phyloP scores from a whole-genome alignment of 2,329 filamentous ascomycete species.

The Zymoseptoria passerinii region DNA sequence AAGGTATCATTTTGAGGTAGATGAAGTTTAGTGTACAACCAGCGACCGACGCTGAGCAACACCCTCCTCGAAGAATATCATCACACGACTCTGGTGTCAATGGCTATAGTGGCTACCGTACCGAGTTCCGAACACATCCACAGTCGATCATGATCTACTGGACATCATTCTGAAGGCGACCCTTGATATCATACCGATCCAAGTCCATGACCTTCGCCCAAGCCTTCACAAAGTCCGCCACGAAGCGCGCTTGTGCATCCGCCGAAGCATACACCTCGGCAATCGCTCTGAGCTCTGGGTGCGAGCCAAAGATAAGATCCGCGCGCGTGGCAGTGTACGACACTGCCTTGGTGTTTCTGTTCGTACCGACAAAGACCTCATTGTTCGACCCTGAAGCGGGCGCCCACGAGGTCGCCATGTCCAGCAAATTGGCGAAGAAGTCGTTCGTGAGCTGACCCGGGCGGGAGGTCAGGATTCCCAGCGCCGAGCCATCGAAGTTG shows the following conservation, averaged over 20 bases:
- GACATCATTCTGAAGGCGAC: neutral
- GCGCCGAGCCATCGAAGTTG: slow-evolving; percentile 61
- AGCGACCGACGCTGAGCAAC: too few relatives aligned
- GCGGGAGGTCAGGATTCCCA: slow-evolving; percentile 60
- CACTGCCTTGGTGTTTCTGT: slow-evolving; percentile 56
- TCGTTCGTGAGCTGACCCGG: slow-evolving; percentile 67
- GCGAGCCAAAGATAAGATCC: slow-evolving; percentile 63
- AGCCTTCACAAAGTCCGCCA: slow-evolving; percentile 60
- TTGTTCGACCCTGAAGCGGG: slow-evolving; percentile 37
- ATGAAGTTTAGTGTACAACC: too few relatives aligned
- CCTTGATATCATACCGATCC: slow-evolving; percentile 56
- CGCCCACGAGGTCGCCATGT: slow-evolving; percentile 59
- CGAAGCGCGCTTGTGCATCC: slow-evolving; percentile 56
- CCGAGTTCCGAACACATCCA: too few relatives aligned
- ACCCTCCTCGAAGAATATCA: too few relatives aligned
- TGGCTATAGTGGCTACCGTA: too few relatives aligned
- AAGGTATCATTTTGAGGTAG: too few relatives aligned
- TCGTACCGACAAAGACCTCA: slow-evolving; percentile 55
- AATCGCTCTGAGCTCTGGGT: slow-evolving; percentile 63
- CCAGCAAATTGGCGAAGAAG: slow-evolving; percentile 73
- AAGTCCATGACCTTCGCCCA: slow-evolving; percentile 70
- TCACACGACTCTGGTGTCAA: too few relatives aligned
- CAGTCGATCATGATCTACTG: neutral
- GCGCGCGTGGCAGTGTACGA: slow-evolving; percentile 63
- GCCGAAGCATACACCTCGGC: slow-evolving; percentile 59